These are phyloP conservation scores for Irineochytrium annulatum DNA, from an alignment of 192 early-diverging fungal genomes.

Conservation along the genomic window DNA sequence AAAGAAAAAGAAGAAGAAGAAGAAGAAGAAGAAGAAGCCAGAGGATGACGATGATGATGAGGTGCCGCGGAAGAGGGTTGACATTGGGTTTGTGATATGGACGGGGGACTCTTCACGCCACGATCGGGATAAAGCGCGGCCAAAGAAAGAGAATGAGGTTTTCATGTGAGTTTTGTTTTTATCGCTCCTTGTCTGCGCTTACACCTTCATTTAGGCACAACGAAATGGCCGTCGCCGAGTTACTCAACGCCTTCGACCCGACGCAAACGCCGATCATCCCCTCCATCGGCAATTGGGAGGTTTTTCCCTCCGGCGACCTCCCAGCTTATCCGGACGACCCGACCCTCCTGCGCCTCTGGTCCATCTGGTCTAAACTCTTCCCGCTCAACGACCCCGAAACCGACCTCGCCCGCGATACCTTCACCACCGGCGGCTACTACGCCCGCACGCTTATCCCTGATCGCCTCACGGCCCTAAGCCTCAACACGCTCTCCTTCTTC, in stretches of 20 bases:
- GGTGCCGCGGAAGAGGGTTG: not conserved
- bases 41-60: too few species aligned
- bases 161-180: constrained; percentile 6
- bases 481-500: constrained; percentile 39
- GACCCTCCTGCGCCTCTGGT: constrained; percentile 21
- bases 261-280: constrained; percentile 31
- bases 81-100: constrained; percentile 34
- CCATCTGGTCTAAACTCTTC: constrained; percentile 35
- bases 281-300: constrained; percentile 48
- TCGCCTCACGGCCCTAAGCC: constrained; percentile 15
- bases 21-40: not conserved
- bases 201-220: constrained; percentile 19
- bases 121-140: constrained; percentile 36
- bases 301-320: constrained; percentile 32
- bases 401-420: constrained; percentile 15
- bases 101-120: constrained; percentile 47
- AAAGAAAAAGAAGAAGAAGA: not conserved
- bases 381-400: constrained; percentile 7
- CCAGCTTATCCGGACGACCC: constrained; percentile 8
- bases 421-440: constrained; percentile 36
- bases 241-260: constrained; percentile 27
- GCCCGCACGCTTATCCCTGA: constrained; percentile 23
- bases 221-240: constrained; percentile 17
- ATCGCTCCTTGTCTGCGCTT: not conserved
- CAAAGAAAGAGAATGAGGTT: constrained; percentile 22